Evolutionary conservation across 2,329 filamentous ascomycete genomes (phyloP).

Genomic region (Aspergillus luchuensis): DNA sequence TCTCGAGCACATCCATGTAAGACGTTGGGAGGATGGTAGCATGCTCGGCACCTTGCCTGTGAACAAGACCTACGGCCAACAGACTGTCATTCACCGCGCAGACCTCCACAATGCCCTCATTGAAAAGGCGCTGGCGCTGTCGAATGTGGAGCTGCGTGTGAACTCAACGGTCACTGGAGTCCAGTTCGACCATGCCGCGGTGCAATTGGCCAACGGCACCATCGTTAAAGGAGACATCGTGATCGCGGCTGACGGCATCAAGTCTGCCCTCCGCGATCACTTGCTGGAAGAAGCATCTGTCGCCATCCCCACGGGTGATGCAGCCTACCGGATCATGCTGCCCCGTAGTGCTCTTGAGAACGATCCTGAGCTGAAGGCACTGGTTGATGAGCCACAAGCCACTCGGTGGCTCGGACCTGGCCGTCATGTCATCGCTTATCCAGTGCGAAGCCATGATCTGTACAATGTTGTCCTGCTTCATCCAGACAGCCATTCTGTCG

Average conservation of each 20-base stretch:
- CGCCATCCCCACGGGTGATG: slow-evolving; percentile 62
- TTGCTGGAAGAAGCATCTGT: slow-evolving; percentile 37
- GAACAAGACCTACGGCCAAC: slow-evolving; percentile 39
- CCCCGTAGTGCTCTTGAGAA: slow-evolving; percentile 65
- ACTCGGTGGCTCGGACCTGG: slow-evolving; percentile 75
- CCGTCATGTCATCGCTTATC: slow-evolving; percentile 77
- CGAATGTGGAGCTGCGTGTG: slow-evolving; percentile 33
- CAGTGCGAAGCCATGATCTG: slow-evolving; percentile 66
- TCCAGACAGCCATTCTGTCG: slow-evolving; percentile 62
- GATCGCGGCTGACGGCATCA: slow-evolving; percentile 58
- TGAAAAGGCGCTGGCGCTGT: slow-evolving; percentile 30
- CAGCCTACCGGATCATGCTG: slow-evolving; percentile 78
- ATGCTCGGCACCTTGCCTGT: slow-evolving; percentile 37
- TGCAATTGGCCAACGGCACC: slow-evolving; percentile 31
- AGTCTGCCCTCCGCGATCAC: slow-evolving; percentile 49
- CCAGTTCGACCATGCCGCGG: slow-evolving; percentile 30
- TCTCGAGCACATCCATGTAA: slow-evolving; percentile 38
- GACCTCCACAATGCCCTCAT: slow-evolving; percentile 39
- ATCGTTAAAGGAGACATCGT: slow-evolving; percentile 49
- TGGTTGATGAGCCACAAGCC: slow-evolving; percentile 68
- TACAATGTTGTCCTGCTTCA: slow-evolving; percentile 67
- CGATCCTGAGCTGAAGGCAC: slow-evolving; percentile 67
- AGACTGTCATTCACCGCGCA: slow-evolving; percentile 40
- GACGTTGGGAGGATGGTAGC: slow-evolving; percentile 38
- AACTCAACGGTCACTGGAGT: slow-evolving; percentile 33